These are phyloP conservation scores for Suillus cothurnatus DNA, from an alignment of 768 basidiomycete genomes.

Conservation along the genomic window DNA sequence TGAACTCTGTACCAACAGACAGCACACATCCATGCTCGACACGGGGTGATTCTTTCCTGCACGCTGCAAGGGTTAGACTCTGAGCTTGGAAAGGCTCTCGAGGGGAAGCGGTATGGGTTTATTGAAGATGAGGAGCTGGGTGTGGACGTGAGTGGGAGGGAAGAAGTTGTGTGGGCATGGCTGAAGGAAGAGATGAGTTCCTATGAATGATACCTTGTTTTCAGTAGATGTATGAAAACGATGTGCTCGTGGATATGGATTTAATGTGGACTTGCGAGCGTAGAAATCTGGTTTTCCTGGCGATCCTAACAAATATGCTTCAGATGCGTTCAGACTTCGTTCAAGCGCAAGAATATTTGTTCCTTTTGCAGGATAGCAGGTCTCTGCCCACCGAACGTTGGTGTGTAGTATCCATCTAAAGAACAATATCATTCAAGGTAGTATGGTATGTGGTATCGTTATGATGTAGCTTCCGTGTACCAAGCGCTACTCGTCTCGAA, in stretches of 20 bases:
- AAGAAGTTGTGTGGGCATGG: conserved; percentile 30
- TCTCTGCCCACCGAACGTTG: neutral
- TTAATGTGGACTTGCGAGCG: neutral
- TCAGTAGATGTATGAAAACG: neutral
- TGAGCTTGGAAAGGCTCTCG: conserved; percentile 27
- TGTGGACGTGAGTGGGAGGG: neutral
- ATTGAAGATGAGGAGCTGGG: conserved; percentile 29
- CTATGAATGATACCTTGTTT: conserved; percentile 11
- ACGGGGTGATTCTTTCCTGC: conserved; percentile 64
- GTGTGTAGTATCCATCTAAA: neutral
- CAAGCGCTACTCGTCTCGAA: conserved; percentile 77
- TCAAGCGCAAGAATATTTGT: neutral
- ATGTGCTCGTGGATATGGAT: neutral
- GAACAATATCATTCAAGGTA: neutral
- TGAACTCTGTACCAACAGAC: conserved; percentile 10
- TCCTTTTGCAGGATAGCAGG: neutral
- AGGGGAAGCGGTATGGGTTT: conserved; percentile 43
- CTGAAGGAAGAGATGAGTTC: conserved; percentile 24
- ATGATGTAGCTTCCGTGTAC: conserved; percentile 60
- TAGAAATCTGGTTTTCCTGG: neutral
- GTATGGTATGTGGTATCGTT: conserved; percentile 14
- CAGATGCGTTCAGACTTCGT: neutral
- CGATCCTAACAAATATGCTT: neutral
- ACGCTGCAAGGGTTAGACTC: neutral
- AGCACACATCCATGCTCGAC: conserved; percentile 62